Base-by-base conservation (phyloP, 495 filamentous ascomycete species). In the Hypoxylon intermedium region DNA sequence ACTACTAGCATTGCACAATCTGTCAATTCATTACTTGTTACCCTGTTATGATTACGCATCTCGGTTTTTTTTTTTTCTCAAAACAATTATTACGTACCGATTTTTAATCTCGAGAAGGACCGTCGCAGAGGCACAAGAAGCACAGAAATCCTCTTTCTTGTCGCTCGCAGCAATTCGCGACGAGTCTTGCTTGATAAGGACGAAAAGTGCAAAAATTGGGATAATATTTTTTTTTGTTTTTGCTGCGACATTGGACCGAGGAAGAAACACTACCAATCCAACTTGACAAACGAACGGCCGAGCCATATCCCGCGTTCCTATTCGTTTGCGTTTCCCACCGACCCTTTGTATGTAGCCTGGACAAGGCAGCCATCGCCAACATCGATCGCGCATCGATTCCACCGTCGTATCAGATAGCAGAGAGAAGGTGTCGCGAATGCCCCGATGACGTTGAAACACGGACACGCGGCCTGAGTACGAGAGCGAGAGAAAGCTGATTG, bases 361-460 rank as follows among this genome's bases (percentile, higher is more conserved):
- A 1, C 12, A 19, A 18, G 16, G 40, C 33, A 5, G 28, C 46
- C 31, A 60, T 55, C 40, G 16, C 30, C 26, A 34, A 26, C 21
- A 31, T 37, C 36, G n/a, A 51, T 41, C 49, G 40, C 61, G 50
- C 50, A 60, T 55, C 47, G 33, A 47, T 55, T 26, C 7, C 7
- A 42, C 13, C 21, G 18, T 34, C 45, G 24, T 42, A 38, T 9
- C 18, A 43, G 41, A 16, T 47, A 34, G 31, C 21, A n/a, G 16
- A 21, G 12, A 9, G 37, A 9, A 43, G 16, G n/a, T 33, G 24
- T 43, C 24, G 34, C 45, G 47, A 19, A 66, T 66, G 63, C 49
- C 53, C 58, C 63, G 42, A 53, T 58, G 53, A 61, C 52, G 55
- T 45, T 48, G 23, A 18, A 52, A 24, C 13, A 61, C 52, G 34